phyloP scores from a whole-genome alignment of 1,284 basidiomycete genomes.

The Psilocybe mexicana region DNA sequence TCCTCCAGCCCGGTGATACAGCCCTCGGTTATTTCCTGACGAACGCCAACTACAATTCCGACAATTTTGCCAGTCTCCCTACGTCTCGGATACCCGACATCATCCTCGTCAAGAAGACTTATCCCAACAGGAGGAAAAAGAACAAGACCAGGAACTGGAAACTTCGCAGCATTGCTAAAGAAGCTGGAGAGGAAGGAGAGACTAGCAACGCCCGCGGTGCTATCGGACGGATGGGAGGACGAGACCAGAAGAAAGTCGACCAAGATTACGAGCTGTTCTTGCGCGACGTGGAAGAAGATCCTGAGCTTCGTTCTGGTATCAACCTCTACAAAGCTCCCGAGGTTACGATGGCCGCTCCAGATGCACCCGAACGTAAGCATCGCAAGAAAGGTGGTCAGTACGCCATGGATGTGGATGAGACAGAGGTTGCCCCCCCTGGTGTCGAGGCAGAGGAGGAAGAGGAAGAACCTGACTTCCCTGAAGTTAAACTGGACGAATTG shows the following conservation, averaged over 20 bases:
- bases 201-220: conserved; percentile 79
- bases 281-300: conserved; percentile 94
- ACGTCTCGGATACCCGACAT: conserved; percentile 85
- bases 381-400: conserved; percentile 49
- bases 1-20: conserved; percentile 94
- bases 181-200: conserved; percentile 82
- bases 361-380: conserved; percentile 46
- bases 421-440: conserved; percentile 25
- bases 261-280: conserved; percentile 97
- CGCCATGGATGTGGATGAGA: conserved; percentile 76
- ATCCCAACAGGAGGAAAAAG: conserved; percentile 94
- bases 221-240: conserved; percentile 86
- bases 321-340: conserved; percentile 84
- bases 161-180: conserved; percentile 92
- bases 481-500: conserved; percentile 85
- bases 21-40: conserved; percentile 90
- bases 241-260: conserved; percentile 93
- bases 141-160: conserved; percentile 85
- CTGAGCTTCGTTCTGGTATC: conserved; percentile 86
- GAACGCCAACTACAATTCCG: conserved; percentile 91
- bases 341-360: conserved; percentile 43
- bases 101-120: conserved; percentile 93
- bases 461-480: conserved; percentile 91
- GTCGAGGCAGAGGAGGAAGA: conserved; percentile 52
- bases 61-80: conserved; percentile 79